Conservation (phyloP, 768 basidiomycete species). For the Serendipita sp. region DNA sequence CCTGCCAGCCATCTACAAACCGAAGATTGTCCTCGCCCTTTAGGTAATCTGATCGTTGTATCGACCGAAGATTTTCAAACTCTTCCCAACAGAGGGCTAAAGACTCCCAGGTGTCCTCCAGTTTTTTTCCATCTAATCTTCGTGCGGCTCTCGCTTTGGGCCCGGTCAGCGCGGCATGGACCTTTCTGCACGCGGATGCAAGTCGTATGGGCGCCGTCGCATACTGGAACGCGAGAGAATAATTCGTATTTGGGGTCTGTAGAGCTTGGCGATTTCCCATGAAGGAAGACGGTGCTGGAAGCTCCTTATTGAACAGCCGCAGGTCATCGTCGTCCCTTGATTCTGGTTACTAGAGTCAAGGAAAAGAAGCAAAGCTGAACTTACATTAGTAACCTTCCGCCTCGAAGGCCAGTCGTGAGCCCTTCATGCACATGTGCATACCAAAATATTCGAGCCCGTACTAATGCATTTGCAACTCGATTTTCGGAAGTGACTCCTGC, state of each 20-base stretch:
- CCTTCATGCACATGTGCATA: constrained; percentile 79
- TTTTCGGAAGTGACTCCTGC: background rate
- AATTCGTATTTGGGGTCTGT: constrained; percentile 25
- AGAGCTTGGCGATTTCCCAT: constrained; percentile 15
- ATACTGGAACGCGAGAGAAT: constrained; percentile 38
- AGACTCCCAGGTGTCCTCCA: constrained; percentile 71
- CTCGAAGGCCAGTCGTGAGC: constrained; percentile 61
- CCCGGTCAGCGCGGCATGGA: constrained; percentile 68
- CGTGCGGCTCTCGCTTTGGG: constrained; percentile 46
- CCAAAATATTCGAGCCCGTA: constrained; percentile 70
- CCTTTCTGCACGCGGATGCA: constrained; percentile 55
- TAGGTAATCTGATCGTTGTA: constrained; percentile 20
- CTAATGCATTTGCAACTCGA: constrained; percentile 24
- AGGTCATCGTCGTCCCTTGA: constrained; percentile 60
- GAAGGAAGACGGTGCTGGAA: background rate
- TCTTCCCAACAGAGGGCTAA: constrained; percentile 75
- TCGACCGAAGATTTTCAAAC: constrained; percentile 45
- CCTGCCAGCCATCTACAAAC: constrained; percentile 78
- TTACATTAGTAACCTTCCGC: constrained; percentile 70
- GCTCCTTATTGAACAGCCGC: constrained; percentile 43
- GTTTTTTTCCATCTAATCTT: constrained; percentile 41
- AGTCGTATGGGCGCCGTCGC: constrained; percentile 60
- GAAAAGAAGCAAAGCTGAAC: constrained; percentile 15
- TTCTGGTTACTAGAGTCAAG: background rate
- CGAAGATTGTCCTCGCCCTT: constrained; percentile 39